phyloP scores from a whole-genome alignment of 805 yeast species.

The Kodamaea fukazawae region DNA sequence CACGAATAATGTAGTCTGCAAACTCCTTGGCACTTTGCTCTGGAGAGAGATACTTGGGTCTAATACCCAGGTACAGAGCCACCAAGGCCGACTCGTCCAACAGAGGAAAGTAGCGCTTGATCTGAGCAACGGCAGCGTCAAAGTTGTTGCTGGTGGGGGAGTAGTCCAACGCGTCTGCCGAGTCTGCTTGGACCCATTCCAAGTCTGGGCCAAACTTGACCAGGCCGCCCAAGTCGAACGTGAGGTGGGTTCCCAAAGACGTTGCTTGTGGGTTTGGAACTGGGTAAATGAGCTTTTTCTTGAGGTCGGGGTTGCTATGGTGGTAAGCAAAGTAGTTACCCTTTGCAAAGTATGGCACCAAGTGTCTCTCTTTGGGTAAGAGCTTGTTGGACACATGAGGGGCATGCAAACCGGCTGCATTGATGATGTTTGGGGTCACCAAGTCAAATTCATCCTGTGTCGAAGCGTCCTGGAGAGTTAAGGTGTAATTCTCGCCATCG shows the following conservation, averaged over 20 bases:
- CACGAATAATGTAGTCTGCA: constrained; percentile 70
- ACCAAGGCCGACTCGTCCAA: constrained; percentile 49
- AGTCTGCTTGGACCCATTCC: constrained; percentile 61
- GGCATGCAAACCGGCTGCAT: constrained; percentile 79
- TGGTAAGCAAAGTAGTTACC: constrained; percentile 75
- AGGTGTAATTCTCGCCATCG: constrained; percentile 17
- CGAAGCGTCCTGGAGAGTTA: constrained; percentile 28
- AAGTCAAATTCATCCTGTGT: constrained; percentile 37
- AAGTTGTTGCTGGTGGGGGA: constrained; percentile 49
- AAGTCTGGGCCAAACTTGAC: constrained; percentile 86
- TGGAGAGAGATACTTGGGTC: constrained; percentile 68
- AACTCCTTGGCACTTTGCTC: constrained; percentile 40
- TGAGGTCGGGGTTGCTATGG: constrained; percentile 40
- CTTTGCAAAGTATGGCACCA: constrained; percentile 68
- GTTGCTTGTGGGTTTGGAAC: constrained; percentile 64
- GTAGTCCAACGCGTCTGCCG: constrained; percentile 41
- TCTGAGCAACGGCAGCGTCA: constrained; percentile 55
- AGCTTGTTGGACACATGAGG: constrained; percentile 68
- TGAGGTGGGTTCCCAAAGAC: constrained; percentile 86
- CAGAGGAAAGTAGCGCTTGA: constrained; percentile 61
- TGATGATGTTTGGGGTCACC: constrained; percentile 58
- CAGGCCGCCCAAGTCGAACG: constrained; percentile 78
- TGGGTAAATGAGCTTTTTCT: constrained; percentile 57
- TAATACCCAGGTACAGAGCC: constrained; percentile 75
- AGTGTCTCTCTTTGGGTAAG: constrained; percentile 59